Conservation (phyloP, 352 stramenopile species). For the Phytophthora sojae region DNA sequence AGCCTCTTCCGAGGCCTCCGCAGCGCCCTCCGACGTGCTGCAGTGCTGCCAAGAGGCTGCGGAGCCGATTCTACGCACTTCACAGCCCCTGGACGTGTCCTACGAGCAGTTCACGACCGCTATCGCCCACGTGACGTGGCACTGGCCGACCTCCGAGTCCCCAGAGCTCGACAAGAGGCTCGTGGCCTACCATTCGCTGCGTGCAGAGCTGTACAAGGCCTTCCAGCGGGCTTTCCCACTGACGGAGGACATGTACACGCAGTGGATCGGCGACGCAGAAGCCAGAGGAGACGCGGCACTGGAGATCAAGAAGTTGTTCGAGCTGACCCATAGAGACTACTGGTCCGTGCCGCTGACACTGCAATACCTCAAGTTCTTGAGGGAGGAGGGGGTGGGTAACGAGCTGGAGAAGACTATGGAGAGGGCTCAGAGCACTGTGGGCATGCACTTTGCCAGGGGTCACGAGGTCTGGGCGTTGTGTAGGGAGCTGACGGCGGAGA, state of each 20-base stretch:
- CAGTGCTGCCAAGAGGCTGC: slow-evolving; percentile 34
- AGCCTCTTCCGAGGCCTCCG: not conserved
- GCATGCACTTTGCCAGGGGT: slow-evolving; percentile 60
- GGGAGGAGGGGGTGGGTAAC: slow-evolving; percentile 35
- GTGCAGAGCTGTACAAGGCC: slow-evolving; percentile 41
- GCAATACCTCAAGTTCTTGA: slow-evolving; percentile 47
- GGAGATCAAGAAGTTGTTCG: slow-evolving; percentile 42
- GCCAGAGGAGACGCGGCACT: slow-evolving; percentile 9
- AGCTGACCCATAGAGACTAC: slow-evolving; percentile 57
- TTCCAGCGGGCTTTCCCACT: slow-evolving; percentile 71
- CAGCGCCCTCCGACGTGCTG: not conserved
- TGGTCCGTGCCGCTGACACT: slow-evolving; percentile 60
- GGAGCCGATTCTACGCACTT: slow-evolving; percentile 15
- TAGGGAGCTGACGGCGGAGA: slow-evolving; percentile 51
- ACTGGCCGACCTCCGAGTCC: slow-evolving; percentile 35
- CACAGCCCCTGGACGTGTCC: slow-evolving; percentile 13
- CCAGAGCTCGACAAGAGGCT: slow-evolving; percentile 14
- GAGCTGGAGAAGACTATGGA: slow-evolving; percentile 44
- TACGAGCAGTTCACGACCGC: slow-evolving; percentile 53
- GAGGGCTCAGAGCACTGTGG: slow-evolving; percentile 42
- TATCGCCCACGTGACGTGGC: slow-evolving; percentile 41
- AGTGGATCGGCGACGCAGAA: slow-evolving; percentile 57
- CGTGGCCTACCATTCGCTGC: slow-evolving; percentile 33
- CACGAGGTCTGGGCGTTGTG: slow-evolving; percentile 71
- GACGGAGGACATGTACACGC: slow-evolving; percentile 59